Evolutionary conservation across 1,284 basidiomycete genomes (phyloP).

Genomic region (Chondrostereum purpureum): DNA sequence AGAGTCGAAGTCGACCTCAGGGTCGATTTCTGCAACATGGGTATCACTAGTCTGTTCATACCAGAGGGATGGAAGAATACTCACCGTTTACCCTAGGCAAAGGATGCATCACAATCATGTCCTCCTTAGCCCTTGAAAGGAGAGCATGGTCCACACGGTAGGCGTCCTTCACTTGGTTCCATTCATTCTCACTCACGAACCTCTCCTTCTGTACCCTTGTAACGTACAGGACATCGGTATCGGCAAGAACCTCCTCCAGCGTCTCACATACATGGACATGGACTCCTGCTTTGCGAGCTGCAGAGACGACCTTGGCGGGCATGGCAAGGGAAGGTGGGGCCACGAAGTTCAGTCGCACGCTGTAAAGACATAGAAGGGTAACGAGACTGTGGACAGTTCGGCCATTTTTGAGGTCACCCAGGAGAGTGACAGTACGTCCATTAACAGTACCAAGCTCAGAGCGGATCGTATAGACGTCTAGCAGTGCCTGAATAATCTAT

Average conservation of each 20-base stretch:
- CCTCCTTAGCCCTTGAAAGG: slow-evolving; percentile 86
- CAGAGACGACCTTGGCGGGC: slow-evolving; percentile 82
- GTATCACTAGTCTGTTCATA: slow-evolving; percentile 1
- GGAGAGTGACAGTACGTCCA: slow-evolving; percentile 88
- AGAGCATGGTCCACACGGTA: slow-evolving; percentile 95
- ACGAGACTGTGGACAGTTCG: slow-evolving; percentile 97
- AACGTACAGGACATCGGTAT: slow-evolving; percentile 97
- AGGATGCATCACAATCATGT: slow-evolving; percentile 99
- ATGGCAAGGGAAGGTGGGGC: slow-evolving; percentile 87
- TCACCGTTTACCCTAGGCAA: slow-evolving; percentile 86
- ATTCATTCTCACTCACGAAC: slow-evolving; percentile 79
- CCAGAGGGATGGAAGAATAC: slow-evolving; percentile 19
- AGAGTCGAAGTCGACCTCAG: slow-evolving; percentile 96
- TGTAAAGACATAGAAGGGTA: slow-evolving; percentile 87
- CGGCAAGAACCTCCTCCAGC: slow-evolving; percentile 83
- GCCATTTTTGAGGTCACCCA: slow-evolving; percentile 98
- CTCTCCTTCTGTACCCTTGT: slow-evolving; percentile 96
- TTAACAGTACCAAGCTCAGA: slow-evolving; percentile 98
- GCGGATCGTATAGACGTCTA: slow-evolving; percentile 97
- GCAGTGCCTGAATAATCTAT: slow-evolving; percentile 55
- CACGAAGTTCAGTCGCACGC: slow-evolving; percentile 94
- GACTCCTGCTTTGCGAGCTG: slow-evolving; percentile 79
- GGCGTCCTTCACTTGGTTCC: slow-evolving; percentile 87
- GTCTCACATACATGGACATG: slow-evolving; percentile 77
- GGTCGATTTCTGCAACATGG: slow-evolving; percentile 76